Conservation (phyloP, 306 rosid genomes). For the Cicer pinnatifidum region DNA sequence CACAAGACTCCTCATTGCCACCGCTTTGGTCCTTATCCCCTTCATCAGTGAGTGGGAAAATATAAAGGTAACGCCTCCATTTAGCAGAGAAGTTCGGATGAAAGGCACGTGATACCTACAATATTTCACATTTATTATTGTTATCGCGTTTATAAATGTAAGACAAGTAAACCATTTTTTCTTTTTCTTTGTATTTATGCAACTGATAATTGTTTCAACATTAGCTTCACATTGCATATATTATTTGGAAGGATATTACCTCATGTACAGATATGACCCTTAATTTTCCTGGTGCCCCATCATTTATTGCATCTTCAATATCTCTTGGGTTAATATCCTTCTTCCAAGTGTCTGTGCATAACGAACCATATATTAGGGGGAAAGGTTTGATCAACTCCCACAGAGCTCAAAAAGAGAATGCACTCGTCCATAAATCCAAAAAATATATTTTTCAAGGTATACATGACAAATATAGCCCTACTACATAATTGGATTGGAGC, state of each 20-base stretch:
- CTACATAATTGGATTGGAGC: slow-evolving; percentile 4
- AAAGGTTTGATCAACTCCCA: slow-evolving; percentile 34
- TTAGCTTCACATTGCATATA: slow-evolving; percentile 35
- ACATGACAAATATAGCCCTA: slow-evolving; percentile 19
- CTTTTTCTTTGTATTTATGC: neutral
- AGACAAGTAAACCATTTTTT: slow-evolving; percentile 27
- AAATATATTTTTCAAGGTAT: neutral
- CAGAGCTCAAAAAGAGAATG: slow-evolving; percentile 16
- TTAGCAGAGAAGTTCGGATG: slow-evolving; percentile 97
- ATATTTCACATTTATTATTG: slow-evolving; percentile 33
- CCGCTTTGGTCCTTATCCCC: slow-evolving; percentile 50
- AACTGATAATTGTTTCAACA: slow-evolving; percentile 35
- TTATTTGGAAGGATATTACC: slow-evolving; percentile 55
- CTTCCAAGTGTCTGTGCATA: slow-evolving; percentile 81
- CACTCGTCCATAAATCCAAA: neutral
- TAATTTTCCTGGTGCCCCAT: slow-evolving; percentile 75
- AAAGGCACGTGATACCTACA: slow-evolving; percentile 84
- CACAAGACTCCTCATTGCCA: slow-evolving; percentile 47
- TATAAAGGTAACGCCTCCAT: slow-evolving; percentile 91
- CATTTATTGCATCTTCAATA: slow-evolving; percentile 74
- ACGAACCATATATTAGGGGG: slow-evolving; percentile 37
- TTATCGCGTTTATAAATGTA: slow-evolving; percentile 24
- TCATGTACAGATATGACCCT: slow-evolving; percentile 68
- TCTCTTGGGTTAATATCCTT: slow-evolving; percentile 70
- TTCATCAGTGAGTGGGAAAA: slow-evolving; percentile 69